phyloP scores from a whole-genome alignment of 2,329 filamentous ascomycete genomes.

The Claviceps sp. region DNA sequence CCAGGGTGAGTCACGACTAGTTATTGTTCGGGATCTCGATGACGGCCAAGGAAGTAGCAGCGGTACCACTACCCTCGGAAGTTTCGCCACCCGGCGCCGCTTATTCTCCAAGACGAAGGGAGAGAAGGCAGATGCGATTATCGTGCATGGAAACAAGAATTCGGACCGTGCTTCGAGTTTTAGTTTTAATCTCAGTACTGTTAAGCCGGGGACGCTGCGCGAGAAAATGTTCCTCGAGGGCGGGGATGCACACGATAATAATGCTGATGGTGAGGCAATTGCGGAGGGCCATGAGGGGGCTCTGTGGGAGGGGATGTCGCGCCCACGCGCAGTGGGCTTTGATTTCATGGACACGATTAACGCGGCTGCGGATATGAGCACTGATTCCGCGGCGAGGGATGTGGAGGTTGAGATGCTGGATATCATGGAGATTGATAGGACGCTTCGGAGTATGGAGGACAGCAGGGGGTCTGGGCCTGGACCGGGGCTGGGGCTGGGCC shows the following conservation, averaged over 20 bases:
- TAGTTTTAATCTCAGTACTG: slow-evolving; percentile 37
- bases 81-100: slow-evolving; percentile 21
- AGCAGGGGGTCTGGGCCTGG: slow-evolving; percentile 21
- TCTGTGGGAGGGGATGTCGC: slow-evolving; percentile 12
- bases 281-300: slow-evolving; percentile 10
- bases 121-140: slow-evolving; percentile 37
- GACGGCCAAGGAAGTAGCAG: slow-evolving; percentile 28
- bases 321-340: slow-evolving; percentile 25
- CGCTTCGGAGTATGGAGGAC: slow-evolving; percentile 40
- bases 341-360: slow-evolving; percentile 38
- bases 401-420: slow-evolving; percentile 49
- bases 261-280: too few relatives aligned
- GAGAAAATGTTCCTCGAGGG: slow-evolving; percentile 16
- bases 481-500: too few relatives aligned
- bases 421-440: slow-evolving; percentile 52
- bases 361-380: slow-evolving; percentile 37
- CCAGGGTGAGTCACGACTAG: slow-evolving; percentile 41
- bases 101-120: slow-evolving; percentile 20
- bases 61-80: slow-evolving; percentile 17
- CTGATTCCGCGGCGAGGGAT: slow-evolving; percentile 36
- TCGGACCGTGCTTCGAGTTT: slow-evolving; percentile 24
- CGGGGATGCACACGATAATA: slow-evolving; percentile 7
- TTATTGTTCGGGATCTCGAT: slow-evolving; percentile 40
- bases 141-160: slow-evolving; percentile 33
- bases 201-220: slow-evolving; percentile 25